Evolutionary conservation across 2,329 filamentous ascomycete species (phyloP), one percentile per base, ranked within the genome.

Genomic region (Metarhizium guizhouense): DNA sequence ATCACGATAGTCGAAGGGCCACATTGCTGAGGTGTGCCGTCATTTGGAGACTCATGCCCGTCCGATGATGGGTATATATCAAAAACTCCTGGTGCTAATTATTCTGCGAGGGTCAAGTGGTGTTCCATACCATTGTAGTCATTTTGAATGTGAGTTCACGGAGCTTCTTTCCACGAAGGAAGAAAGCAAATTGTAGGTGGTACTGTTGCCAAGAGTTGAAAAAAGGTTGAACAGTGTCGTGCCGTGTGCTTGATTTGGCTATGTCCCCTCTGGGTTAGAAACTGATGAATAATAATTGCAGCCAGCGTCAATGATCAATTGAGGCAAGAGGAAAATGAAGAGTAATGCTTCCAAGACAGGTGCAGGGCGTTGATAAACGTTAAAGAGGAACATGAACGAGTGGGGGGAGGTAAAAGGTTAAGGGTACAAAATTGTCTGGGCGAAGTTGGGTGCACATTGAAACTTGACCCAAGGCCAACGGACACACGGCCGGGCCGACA

Each of bases 121-220:
- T 30, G 20, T 38, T 29, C 63, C 76, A 59, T 74, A 79, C 76
- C 76, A 79, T 79, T 58, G 76, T 79, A 59, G 76, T 78, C 76
- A 79, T 79, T 43, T 65, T 74, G 64, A 54, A 59, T 58, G 56
- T 4, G 25, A 25, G 47, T 38, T 51, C 51, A 51, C 42, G 40
- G 45, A 60, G 56, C 60, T 62, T 59, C 61, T 58, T 64, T 62
- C 60, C 60, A 53, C 56, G 47, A 14, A 50, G 58, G 59, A 63
- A 58, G 55, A 52, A 62, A 63, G 54, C 59, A 56, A 49, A 34
- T 16, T 57, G 16, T 40, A 10, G 20, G 7, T 43, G 20, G 10
- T 40, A 40, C 38, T 14, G 32, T 34, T 34, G 32, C 32, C 32
- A 7, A 25, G 32, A 7, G 32, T 34, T 11, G 32, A 34, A 10